Evolutionary conservation across 345 rosid genomes (phyloP).

Genomic region (Crucihimalaya himalaica): DNA sequence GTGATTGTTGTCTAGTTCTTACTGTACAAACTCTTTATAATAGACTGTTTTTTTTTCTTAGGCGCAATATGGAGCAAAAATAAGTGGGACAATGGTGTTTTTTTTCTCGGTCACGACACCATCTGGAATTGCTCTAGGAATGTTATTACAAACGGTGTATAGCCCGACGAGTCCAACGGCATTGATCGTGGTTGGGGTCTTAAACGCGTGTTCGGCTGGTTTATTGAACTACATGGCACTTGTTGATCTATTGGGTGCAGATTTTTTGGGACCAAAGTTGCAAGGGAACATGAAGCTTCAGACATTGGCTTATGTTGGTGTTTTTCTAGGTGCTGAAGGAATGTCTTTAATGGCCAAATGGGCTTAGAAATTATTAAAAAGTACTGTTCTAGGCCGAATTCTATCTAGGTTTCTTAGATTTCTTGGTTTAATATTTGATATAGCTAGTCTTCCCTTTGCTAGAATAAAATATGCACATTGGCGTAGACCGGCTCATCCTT

Average conservation of each 20-base stretch:
- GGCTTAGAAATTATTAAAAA: conserved; percentile 35
- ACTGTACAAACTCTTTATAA: background rate
- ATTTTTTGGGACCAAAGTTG: conserved; percentile 50
- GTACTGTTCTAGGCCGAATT: background rate
- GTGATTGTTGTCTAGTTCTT: background rate
- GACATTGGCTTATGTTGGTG: conserved; percentile 38
- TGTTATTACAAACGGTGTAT: conserved; percentile 42
- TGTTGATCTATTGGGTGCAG: conserved; percentile 52
- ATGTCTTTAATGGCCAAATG: conserved; percentile 48
- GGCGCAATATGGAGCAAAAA: conserved; percentile 45
- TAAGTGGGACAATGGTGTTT: conserved; percentile 36
- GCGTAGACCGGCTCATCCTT: background rate
- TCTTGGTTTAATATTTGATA: background rate
- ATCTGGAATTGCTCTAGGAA: conserved; percentile 46
- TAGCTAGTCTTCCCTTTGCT: background rate
- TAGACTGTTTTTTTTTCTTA: background rate
- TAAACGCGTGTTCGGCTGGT: conserved; percentile 45
- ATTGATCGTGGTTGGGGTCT: conserved; percentile 46
- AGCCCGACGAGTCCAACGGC: conserved; percentile 44
- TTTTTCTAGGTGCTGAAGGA: conserved; percentile 44
- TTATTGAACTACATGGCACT: conserved; percentile 49
- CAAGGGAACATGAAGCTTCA: conserved; percentile 43
- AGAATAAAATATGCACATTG: background rate
- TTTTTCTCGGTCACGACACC: conserved; percentile 57
- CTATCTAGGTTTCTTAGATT: background rate